Base-by-base conservation (phyloP, 139 green algal species). In the Deuterostichococcus epilithicus region DNA sequence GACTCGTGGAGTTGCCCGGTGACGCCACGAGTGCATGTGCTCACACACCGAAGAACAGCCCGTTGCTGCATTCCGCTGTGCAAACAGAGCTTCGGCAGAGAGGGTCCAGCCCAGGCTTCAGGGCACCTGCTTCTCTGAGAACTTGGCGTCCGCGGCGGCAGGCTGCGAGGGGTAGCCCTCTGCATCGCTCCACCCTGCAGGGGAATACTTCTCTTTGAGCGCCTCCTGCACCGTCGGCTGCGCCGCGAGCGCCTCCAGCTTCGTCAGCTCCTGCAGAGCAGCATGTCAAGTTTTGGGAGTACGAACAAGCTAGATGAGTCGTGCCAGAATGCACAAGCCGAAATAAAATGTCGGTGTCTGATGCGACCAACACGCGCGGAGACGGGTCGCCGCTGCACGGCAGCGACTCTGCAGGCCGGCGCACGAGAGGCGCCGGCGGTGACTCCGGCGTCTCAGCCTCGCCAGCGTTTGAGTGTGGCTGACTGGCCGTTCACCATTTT, bases 81-180 rank as follows among this genome's bases (percentile, higher is more conserved):
- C n/a, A n/a, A n/a, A n/a, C n/a, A n/a, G n/a, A n/a, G n/a, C 8
- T 52, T 52, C 42, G 8, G 42, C 42, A 63, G 28, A n/a, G 3
- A n/a, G 13, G 8, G 5, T 13, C 15, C 34, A 70, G 67, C n/a
- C 45, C 28, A 34, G 32, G 34, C 22, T 10, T 35, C n/a, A 32
- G 3, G 20, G 37, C 15, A 1, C 76, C 37, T 34, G 88, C 91
- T 84, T 94, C 94, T 67, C 80, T 88, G 36, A 94, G 90, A 71
- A 98, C 79, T 65, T 78, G 78, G 18, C 80, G 80, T 38, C 94
- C 94, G 2, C 94, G 88, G 47, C 87, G 90, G 81, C 95, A 86
- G 52, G 93, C 86, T 3, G 91, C 97, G n/a, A n/a, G 35, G 94
- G 94, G 30, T 95, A 80, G 1, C 91, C 90, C 3, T 84, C 87